These are phyloP conservation scores for Globisporangium megalacanthum DNA, from an alignment of 352 stramenopile genomes.

Conservation along the genomic window DNA sequence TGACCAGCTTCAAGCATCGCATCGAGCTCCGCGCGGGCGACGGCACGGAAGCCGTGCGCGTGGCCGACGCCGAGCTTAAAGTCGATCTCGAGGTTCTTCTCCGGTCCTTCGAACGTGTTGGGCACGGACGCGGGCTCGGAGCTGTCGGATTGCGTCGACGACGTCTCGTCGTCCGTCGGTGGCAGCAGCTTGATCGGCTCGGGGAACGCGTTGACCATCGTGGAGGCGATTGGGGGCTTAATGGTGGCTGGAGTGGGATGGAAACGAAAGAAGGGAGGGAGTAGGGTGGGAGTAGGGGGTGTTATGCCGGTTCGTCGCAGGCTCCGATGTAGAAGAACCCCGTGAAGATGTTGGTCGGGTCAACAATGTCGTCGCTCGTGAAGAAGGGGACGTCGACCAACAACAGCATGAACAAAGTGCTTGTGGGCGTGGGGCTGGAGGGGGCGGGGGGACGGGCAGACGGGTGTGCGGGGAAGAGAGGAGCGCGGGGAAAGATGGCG, in stretches of 20 bases:
- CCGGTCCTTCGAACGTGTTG: slow-evolving; percentile 96
- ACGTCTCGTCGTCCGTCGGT: slow-evolving; percentile 53
- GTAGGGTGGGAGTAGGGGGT: slow-evolving; percentile 18
- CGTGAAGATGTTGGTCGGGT: slow-evolving; percentile 84
- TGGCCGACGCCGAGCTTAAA: slow-evolving; percentile 79
- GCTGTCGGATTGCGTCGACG: slow-evolving; percentile 61
- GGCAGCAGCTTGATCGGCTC: slow-evolving; percentile 60
- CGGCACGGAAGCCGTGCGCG: slow-evolving; percentile 84
- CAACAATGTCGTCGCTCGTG: slow-evolving; percentile 85
- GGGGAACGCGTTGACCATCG: slow-evolving; percentile 53
- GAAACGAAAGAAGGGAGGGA: background rate
- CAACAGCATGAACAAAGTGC: slow-evolving; percentile 71
- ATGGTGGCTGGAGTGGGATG: background rate
- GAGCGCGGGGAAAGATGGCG: background rate
- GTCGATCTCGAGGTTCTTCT: slow-evolving; percentile 97
- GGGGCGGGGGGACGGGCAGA: slow-evolving; percentile 2
- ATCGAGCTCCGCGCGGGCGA: slow-evolving; percentile 88
- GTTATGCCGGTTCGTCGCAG: slow-evolving; percentile 87
- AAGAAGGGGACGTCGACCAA: slow-evolving; percentile 63
- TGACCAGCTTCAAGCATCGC: slow-evolving; percentile 92
- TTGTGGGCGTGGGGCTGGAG: slow-evolving; percentile 1
- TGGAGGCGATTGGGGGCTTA: slow-evolving; percentile 10
- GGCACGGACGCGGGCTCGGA: slow-evolving; percentile 42
- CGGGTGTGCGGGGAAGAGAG: background rate
- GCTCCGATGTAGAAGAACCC: slow-evolving; percentile 89